Base-by-base conservation (phyloP, 108 stramenopile genomes). In the Asterionellopsis glacialis region DNA sequence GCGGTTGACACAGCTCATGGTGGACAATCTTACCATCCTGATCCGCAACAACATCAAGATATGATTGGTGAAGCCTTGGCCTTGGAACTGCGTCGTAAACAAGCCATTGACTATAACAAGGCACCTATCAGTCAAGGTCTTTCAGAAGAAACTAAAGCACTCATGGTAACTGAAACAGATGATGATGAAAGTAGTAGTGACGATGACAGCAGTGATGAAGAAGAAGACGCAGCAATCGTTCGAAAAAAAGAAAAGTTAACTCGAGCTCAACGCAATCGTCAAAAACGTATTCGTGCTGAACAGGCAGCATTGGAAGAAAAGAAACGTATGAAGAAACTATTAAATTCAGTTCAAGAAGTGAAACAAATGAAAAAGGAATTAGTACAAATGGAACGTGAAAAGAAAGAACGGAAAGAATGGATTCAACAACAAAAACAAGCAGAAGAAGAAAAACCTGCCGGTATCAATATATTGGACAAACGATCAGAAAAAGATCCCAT, bases 21-120 rank as follows among this genome's bases (percentile, higher is more conserved):
- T 7, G 91, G 91, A 39, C 91, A 93, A 67, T 90, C 88, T 24
- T 93, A 93, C 51, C 79, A 74, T 63, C 91, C 91, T 11, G 91
- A 93, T 59, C 56, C 54, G 25, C 73, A 74, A 40, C 74, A 75
- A 11, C 88, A 93, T 61, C 78, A 79, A 58, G 73, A 80, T 52
- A 81, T 78, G 1, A 72, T 93, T 26, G 74, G 76, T 9, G 74
- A 82, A 45, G 91, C 91, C 14, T 42, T 90, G n/a, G 42, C 64
- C 9, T 74, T 93, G 45, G 91, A 93, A 75, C 68, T 83, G 47
- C 74, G 82, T 58, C 72, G 91, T 39, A 68, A 90, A 15, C 64
- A 75, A 54, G 88, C 87, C 0, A 69, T 72, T 48, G 70, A 75
- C 27, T 70, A 87, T 43, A 70, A 65, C 41, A 45, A 66, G n/a